Conservation (phyloP, 1,284 basidiomycete species). For the Uromyces viciae-fabae region DNA sequence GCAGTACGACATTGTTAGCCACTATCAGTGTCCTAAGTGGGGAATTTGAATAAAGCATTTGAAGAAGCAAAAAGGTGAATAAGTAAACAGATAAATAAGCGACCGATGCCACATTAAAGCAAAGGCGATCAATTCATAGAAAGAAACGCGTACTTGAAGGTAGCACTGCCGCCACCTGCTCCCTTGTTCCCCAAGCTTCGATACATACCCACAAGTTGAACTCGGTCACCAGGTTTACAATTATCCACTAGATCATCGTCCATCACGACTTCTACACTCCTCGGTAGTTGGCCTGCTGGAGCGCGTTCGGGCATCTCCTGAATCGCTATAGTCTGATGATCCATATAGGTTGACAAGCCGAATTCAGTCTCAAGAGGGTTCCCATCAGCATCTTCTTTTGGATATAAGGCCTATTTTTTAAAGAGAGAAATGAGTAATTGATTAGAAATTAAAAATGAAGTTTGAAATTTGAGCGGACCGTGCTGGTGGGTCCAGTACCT, state of each 20-base stretch:
- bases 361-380: slow-evolving; percentile 85
- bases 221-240: slow-evolving; percentile 96
- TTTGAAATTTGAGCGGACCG: slow-evolving; percentile 62
- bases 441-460: slow-evolving; percentile 39
- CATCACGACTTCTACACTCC: slow-evolving; percentile 90
- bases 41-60: too few relatives aligned
- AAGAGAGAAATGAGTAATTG: slow-evolving; percentile 38
- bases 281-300: slow-evolving; percentile 90
- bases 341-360: slow-evolving; percentile 84
- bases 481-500: slow-evolving; percentile 59
- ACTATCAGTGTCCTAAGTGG: slow-evolving; percentile 75
- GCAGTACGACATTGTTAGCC: slow-evolving; percentile 92
- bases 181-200: slow-evolving; percentile 77
- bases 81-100: slow-evolving; percentile 14
- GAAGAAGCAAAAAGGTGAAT: background rate
- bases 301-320: slow-evolving; percentile 99
- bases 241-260: slow-evolving; percentile 96
- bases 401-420: slow-evolving; percentile 59
- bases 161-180: slow-evolving; percentile 68
- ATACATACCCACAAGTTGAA: slow-evolving; percentile 94
- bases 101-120: background rate
- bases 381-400: slow-evolving; percentile 86
- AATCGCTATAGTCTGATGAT: slow-evolving; percentile 95
- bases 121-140: slow-evolving; percentile 39
- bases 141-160: slow-evolving; percentile 71